A percentile compares a stretch with the other conserved stretches of the same genome.
These are phyloP conservation scores for Ceratocystis destructans DNA, from an alignment of 2,329 filamentous ascomycete species.

Conservation along the genomic window DNA sequence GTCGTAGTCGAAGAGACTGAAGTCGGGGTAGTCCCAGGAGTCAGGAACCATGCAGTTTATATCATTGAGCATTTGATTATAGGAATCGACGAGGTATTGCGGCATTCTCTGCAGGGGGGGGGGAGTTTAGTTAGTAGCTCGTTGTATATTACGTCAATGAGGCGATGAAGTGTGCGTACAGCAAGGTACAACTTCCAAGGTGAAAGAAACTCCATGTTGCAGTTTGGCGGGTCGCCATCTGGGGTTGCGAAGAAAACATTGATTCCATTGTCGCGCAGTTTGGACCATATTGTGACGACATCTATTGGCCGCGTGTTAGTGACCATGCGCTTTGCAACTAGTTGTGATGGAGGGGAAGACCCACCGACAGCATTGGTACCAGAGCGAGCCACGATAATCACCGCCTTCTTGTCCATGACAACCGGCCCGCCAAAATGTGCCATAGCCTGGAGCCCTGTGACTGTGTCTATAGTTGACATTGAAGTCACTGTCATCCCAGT, in stretches of 20 bases:
- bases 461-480: not conserved
- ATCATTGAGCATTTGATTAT: slow-evolving; percentile 12
- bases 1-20: slow-evolving; percentile 12
- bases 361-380: slow-evolving; percentile 16
- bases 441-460: slow-evolving; percentile 1
- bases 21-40: slow-evolving; percentile 9
- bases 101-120: slow-evolving; percentile 11
- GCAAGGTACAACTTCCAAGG: slow-evolving; percentile 15
- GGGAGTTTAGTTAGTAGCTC: not conserved
- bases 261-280: slow-evolving; percentile 13
- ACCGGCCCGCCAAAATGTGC: not conserved
- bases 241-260: slow-evolving; percentile 16
- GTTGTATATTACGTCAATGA: too few relatives aligned
- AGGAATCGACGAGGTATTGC: slow-evolving; percentile 11
- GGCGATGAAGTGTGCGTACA: not conserved
- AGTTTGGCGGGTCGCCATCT: slow-evolving; percentile 8
- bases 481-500: not conserved
- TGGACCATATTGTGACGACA: slow-evolving; percentile 13
- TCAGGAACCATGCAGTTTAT: slow-evolving; percentile 12
- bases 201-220: slow-evolving; percentile 11
- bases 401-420: slow-evolving; percentile 9
- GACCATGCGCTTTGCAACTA: too few relatives aligned
- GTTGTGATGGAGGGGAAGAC: not conserved
- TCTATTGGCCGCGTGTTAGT: slow-evolving; percentile 3
- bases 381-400: slow-evolving; percentile 11